A percentile compares a stretch with the other conserved stretches of the same genome.
These are phyloP conservation scores for Zopfochytrium polystomum DNA, from an alignment of 371 early-diverging fungal species.

Conservation along the genomic window DNA sequence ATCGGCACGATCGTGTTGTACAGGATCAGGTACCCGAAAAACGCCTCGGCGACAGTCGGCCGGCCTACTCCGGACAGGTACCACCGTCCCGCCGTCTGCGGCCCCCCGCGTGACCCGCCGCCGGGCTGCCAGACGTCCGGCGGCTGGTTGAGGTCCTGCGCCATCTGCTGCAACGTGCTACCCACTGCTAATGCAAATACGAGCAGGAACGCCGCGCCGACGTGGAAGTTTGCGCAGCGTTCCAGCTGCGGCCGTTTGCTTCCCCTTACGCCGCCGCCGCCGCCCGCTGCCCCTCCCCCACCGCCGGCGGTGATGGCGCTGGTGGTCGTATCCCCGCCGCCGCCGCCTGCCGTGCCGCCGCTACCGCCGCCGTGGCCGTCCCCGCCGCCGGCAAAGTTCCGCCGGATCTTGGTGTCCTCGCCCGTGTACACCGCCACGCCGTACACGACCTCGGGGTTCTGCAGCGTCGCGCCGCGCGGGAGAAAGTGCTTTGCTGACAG, in stretches of 20 bases:
- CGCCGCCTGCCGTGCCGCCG: no score
- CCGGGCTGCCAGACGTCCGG: no score
- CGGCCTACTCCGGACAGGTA: background rate
- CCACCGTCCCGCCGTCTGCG: background rate
- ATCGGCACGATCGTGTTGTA: slow-evolving; percentile 91
- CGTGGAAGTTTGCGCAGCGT: slow-evolving; percentile 59
- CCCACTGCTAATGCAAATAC: slow-evolving; percentile 1
- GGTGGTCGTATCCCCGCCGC: no score
- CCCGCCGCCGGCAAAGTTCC: slow-evolving; percentile 88
- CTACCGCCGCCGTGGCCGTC: no score
- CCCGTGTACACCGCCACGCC: slow-evolving; percentile 88
- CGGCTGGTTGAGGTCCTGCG: no score
- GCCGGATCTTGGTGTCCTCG: slow-evolving; percentile 85
- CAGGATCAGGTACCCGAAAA: slow-evolving; percentile 49
- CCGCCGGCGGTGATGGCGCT: background rate
- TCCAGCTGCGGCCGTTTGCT: slow-evolving; percentile 63
- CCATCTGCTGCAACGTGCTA: background rate
- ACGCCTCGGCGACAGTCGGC: background rate
- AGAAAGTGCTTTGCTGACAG: slow-evolving; percentile 57
- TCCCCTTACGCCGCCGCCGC: no score
- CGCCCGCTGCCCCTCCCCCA: no score
- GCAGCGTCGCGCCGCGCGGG: slow-evolving; percentile 83
- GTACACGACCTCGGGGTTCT: slow-evolving; percentile 85
- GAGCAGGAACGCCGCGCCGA: slow-evolving; percentile 16
- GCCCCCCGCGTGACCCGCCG: no score